phyloP scores from a whole-genome alignment of 805 yeast species.

The Wickerhamomyces kurtzmanii region DNA sequence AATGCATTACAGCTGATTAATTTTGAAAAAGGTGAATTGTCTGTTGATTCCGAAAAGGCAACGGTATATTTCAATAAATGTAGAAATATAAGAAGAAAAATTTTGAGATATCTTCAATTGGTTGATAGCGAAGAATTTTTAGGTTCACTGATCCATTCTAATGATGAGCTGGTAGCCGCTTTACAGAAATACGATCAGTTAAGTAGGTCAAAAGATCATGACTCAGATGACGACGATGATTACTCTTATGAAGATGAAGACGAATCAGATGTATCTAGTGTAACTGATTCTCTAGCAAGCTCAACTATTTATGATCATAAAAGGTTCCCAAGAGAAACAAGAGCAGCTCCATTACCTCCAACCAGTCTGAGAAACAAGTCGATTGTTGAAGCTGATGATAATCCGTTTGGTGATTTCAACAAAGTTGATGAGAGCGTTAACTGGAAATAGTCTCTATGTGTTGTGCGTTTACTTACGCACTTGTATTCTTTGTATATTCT shows the following conservation, averaged over 20 bases:
- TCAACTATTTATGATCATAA: constrained; percentile 17
- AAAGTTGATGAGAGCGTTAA: constrained; percentile 17
- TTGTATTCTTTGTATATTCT: no score
- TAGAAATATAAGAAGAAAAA: constrained; percentile 63
- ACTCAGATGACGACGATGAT: constrained; percentile 30
- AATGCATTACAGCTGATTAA: constrained; percentile 43
- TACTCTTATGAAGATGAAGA: constrained; percentile 21
- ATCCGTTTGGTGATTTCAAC: constrained; percentile 48
- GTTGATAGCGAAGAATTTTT: constrained; percentile 79
- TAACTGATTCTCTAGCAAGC: constrained; percentile 16
- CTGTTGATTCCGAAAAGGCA: constrained; percentile 55
- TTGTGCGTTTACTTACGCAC: no score
- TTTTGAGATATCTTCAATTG: constrained; percentile 73
- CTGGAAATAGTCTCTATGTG: constrained; percentile 12
- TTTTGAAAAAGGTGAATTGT: constrained; percentile 34
- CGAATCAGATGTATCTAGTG: constrained; percentile 11
- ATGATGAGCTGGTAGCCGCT: constrained; percentile 77
- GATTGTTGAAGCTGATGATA: constrained; percentile 17
- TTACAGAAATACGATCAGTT: constrained; percentile 58
- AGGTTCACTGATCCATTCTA: constrained; percentile 83
- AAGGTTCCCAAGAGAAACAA: constrained; percentile 6
- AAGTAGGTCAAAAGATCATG: constrained; percentile 31
- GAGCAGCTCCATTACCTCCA: constrained; percentile 13
- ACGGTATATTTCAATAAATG: constrained; percentile 66
- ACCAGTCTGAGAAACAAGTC: constrained; percentile 3